Base-by-base conservation (phyloP, 2,329 filamentous ascomycete genomes). In the Fusarium phyllophilum region DNA sequence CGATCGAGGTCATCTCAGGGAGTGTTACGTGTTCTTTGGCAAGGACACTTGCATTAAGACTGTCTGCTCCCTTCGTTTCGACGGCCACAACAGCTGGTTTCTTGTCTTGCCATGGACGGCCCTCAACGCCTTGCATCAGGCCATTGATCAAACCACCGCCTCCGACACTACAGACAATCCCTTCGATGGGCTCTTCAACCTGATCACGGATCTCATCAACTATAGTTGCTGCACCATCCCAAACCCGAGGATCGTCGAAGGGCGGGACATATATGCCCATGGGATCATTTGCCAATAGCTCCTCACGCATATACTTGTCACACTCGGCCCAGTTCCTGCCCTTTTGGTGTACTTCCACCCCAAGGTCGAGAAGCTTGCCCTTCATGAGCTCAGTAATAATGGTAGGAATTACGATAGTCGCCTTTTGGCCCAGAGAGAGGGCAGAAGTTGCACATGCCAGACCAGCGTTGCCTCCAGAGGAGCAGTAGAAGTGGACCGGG, bases 381-480 rank as follows among this genome's bases (percentile, higher is more conserved):
- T 94, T 87, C 90, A 97, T 95, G 70, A 91, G 82, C 3, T 88
- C 84, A 38, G 91, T 90, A 0, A 93, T 93, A 12, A 85, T 85
- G 14, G 85, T 79, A 0, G 94, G 93, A 3, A 96, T 89, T 36
- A 94, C 92, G 69, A 97, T 92, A 10, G 94, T 96, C 80, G 90
- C 91, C 3, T 89, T 90, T 42, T 89, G 87, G 11, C 86, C 83
- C 12, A 96, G 86, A 6, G 88, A 85, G 31, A 85, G 84, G 18
- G 94, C 92, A 3, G 94, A 92, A 54, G 90, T 91, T 22, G 94
- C 93, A 77, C 93, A 94, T 3, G 94, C 94, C 8, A 97, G 89
- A 4, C 94, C 94, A 5, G 94, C 94, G 79, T 97, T 97, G 65
- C 94, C 94, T 66, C 93, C 94, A 6, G 90, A 93, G 18, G 92